Evolutionary conservation across 306 rosid species (phyloP).

Genomic region (Notholithocarpus densiflorus): DNA sequence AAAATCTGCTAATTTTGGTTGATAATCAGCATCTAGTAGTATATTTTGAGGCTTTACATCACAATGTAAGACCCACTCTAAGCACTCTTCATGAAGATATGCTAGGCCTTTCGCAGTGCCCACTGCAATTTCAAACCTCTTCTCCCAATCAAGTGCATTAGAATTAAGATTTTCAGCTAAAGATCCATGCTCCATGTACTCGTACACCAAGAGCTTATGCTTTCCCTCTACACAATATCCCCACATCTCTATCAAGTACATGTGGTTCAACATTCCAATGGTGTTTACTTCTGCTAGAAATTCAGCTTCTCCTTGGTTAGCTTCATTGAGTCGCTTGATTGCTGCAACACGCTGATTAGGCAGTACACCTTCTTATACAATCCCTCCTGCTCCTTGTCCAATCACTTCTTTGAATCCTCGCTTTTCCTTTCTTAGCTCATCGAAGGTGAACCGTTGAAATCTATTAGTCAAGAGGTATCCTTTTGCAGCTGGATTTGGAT

Average conservation of each 20-base stretch:
- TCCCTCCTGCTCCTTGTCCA: slow-evolving; percentile 35
- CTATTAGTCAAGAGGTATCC: slow-evolving; percentile 20
- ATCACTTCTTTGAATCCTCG: slow-evolving; percentile 28
- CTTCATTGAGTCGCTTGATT: slow-evolving; percentile 22
- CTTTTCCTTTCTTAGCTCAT: slow-evolving; percentile 26
- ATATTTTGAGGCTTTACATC: slow-evolving; percentile 38
- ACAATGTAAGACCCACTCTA: slow-evolving; percentile 43
- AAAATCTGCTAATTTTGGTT: slow-evolving; percentile 34
- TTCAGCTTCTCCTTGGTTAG: slow-evolving; percentile 30
- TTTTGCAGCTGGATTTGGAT: not conserved
- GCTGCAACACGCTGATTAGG: slow-evolving; percentile 25
- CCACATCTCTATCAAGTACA: slow-evolving; percentile 39
- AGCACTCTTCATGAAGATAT: slow-evolving; percentile 41
- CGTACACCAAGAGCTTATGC: slow-evolving; percentile 34
- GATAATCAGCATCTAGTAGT: slow-evolving; percentile 18
- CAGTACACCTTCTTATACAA: slow-evolving; percentile 26
- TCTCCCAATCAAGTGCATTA: slow-evolving; percentile 26
- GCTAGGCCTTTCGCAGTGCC: slow-evolving; percentile 42
- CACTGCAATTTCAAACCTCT: slow-evolving; percentile 33
- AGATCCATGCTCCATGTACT: slow-evolving; percentile 34
- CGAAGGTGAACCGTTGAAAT: slow-evolving; percentile 24
- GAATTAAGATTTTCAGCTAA: slow-evolving; percentile 17
- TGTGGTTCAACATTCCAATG: slow-evolving; percentile 33
- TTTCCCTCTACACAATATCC: slow-evolving; percentile 34
- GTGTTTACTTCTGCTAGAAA: slow-evolving; percentile 38